Percentiles rank a stretch among this genome's conserved stretches.
phyloP scores from a whole-genome alignment of 352 stramenopile genomes.

The Phytophthora cryptogea region DNA sequence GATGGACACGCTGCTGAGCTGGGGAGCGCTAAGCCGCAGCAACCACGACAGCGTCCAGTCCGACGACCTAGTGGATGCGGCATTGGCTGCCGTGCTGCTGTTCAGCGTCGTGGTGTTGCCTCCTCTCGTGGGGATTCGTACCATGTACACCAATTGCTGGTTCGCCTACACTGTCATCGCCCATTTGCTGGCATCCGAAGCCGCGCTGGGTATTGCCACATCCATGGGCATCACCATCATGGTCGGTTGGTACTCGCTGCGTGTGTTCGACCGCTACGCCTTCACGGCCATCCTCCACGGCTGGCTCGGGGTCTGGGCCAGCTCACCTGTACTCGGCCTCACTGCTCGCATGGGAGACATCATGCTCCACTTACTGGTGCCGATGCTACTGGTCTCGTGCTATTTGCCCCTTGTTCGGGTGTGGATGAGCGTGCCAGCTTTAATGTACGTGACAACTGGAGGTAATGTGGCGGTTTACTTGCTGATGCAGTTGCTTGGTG shows the following conservation, averaged over 20 bases:
- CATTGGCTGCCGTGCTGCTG: constrained; percentile 53
- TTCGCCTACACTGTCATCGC: constrained; percentile 65
- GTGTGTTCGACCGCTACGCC: constrained; percentile 77
- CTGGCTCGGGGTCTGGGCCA: constrained; percentile 80
- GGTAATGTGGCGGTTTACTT: neutral
- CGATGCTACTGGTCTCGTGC: constrained; percentile 76
- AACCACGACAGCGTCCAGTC: constrained; percentile 12
- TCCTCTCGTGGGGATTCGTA: constrained; percentile 56
- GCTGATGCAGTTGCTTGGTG: constrained; percentile 7
- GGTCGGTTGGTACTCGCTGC: constrained; percentile 84
- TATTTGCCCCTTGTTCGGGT: constrained; percentile 76
- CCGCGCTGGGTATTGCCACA: constrained; percentile 71
- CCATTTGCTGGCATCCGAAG: constrained; percentile 56
- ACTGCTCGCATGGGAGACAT: constrained; percentile 63
- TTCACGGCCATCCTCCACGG: constrained; percentile 78
- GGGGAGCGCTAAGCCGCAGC: constrained; percentile 15
- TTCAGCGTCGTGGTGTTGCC: constrained; percentile 66
- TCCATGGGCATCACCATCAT: constrained; percentile 87
- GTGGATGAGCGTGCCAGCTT: constrained; percentile 80
- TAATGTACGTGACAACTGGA: constrained; percentile 49
- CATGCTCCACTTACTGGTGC: constrained; percentile 68
- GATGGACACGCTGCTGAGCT: constrained; percentile 41
- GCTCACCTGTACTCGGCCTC: constrained; percentile 63
- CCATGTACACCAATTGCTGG: constrained; percentile 87
- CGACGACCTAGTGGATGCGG: constrained; percentile 49